Percentiles rank a stretch among this genome's conserved stretches.
phyloP scores from a whole-genome alignment of 2,329 filamentous ascomycete genomes.

The Cryphonectria parasitica region DNA sequence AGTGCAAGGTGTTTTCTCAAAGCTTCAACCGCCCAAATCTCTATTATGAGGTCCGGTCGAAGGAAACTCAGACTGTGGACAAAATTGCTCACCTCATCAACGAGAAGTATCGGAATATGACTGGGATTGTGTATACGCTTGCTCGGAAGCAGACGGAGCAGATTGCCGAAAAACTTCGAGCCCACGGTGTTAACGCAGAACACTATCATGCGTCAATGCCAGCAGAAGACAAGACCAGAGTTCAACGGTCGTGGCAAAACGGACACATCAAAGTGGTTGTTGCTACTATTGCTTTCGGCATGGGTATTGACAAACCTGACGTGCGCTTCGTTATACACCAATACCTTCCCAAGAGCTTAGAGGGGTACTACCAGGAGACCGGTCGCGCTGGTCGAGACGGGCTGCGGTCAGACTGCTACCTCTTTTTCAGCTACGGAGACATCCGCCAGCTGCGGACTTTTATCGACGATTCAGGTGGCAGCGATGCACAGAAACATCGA shows the following conservation, averaged over 20 bases:
- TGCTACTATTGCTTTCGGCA: slow-evolving; percentile 97
- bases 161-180: slow-evolving; percentile 70
- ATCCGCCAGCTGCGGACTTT: slow-evolving; percentile 74
- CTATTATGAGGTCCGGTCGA: slow-evolving; percentile 80
- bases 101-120: slow-evolving; percentile 69
- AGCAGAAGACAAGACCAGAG: slow-evolving; percentile 65
- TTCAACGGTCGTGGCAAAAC: slow-evolving; percentile 83
- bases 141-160: slow-evolving; percentile 82
- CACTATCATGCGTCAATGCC: slow-evolving; percentile 87
- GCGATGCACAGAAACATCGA: slow-evolving; percentile 76
- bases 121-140: slow-evolving; percentile 91
- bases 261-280: slow-evolving; percentile 87
- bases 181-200: slow-evolving; percentile 70
- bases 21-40: slow-evolving; percentile 98
- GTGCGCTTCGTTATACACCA: slow-evolving; percentile 97
- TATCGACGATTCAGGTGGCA: slow-evolving; percentile 82
- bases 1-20: slow-evolving; percentile 80
- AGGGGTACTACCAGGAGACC: slow-evolving; percentile 98
- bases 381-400: slow-evolving; percentile 93
- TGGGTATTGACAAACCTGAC: slow-evolving; percentile 99
- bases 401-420: slow-evolving; percentile 81
- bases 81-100: slow-evolving; percentile 71
- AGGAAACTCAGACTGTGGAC: slow-evolving; percentile 61
- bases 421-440: slow-evolving; percentile 86
- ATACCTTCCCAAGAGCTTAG: slow-evolving; percentile 88